phyloP scores from a whole-genome alignment of 2,329 filamentous ascomycete genomes.

The Neopestalotiopsis sp. region DNA sequence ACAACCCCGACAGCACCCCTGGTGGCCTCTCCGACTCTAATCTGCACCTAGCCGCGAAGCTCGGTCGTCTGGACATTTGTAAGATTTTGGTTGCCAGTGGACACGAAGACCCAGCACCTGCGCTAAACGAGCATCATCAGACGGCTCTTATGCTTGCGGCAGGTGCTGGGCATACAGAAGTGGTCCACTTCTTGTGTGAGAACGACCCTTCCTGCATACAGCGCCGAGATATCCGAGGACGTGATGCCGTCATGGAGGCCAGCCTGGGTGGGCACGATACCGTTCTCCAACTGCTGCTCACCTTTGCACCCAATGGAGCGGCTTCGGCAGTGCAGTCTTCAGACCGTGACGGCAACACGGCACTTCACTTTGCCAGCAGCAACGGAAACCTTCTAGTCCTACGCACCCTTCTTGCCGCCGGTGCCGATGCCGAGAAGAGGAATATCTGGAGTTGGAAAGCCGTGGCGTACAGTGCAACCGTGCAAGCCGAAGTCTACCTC shows the following conservation, averaged over 20 bases:
- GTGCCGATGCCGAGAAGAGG: conserved; percentile 72
- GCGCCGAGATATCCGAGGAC: conserved; percentile 68
- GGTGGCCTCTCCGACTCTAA: conserved; percentile 78
- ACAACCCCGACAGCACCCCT: conserved; percentile 78
- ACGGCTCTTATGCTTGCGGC: conserved; percentile 84
- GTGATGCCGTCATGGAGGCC: conserved; percentile 75
- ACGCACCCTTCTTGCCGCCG: conserved; percentile 77
- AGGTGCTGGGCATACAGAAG: conserved; percentile 70
- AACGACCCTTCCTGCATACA: conserved; percentile 66
- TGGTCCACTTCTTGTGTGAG: conserved; percentile 74
- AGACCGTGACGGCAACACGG: conserved; percentile 82
- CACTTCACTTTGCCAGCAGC: conserved; percentile 83
- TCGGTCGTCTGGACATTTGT: conserved; percentile 73
- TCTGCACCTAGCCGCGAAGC: conserved; percentile 78
- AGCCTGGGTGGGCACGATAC: conserved; percentile 66
- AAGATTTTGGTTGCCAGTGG: conserved; percentile 73
- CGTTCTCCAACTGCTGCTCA: conserved; percentile 67
- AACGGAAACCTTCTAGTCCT: conserved; percentile 81
- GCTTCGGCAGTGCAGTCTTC: conserved; percentile 57
- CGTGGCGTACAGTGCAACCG: conserved; percentile 80
- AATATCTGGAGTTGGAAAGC: conserved; percentile 85
- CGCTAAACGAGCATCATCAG: conserved; percentile 79
- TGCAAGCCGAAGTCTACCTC: conserved; percentile 84
- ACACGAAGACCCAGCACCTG: conserved; percentile 75
- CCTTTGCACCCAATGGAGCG: conserved; percentile 61